Evolutionary conservation across 371 early-diverging fungal species (phyloP).

Genomic region (Capillidium rhysosporum): DNA sequence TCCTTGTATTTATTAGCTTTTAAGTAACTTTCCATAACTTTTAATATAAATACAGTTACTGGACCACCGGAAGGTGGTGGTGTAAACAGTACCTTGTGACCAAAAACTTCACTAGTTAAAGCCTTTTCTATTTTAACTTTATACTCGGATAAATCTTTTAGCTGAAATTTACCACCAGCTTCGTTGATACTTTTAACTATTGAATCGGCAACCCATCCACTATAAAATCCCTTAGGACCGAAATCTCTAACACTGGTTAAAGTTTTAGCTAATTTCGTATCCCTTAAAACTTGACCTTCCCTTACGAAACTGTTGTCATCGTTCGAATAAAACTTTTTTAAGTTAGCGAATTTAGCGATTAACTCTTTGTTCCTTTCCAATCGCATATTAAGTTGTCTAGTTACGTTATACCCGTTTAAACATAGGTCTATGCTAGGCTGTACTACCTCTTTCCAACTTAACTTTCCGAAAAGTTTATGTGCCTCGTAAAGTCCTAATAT

Average conservation of each 20-base stretch:
- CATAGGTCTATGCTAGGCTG: constrained; percentile 59
- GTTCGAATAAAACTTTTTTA: background rate
- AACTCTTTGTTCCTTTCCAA: background rate
- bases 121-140: constrained; percentile 33
- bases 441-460: constrained; percentile 77
- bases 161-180: constrained; percentile 62
- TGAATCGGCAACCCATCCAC: constrained; percentile 54
- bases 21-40: constrained; percentile 36
- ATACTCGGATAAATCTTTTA: constrained; percentile 61
- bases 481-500: constrained; percentile 8
- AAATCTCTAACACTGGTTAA: constrained; percentile 55
- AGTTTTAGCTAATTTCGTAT: constrained; percentile 58
- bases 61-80: constrained; percentile 68
- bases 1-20: constrained; percentile 24
- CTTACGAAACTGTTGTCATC: constrained; percentile 25
- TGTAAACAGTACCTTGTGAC: constrained; percentile 27
- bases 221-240: constrained; percentile 77
- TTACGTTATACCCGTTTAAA: constrained; percentile 56
- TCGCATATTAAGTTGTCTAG: constrained; percentile 5
- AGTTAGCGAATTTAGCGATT: background rate
- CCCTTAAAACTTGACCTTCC: constrained; percentile 50
- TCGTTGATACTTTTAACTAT: constrained; percentile 47
- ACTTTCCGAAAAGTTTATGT: constrained; percentile 33
- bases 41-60: constrained; percentile 68
- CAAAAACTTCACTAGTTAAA: constrained; percentile 53